These are phyloP conservation scores for Jatropha curcas DNA, from an alignment of 345 rosid genomes.

Conservation along the genomic window DNA sequence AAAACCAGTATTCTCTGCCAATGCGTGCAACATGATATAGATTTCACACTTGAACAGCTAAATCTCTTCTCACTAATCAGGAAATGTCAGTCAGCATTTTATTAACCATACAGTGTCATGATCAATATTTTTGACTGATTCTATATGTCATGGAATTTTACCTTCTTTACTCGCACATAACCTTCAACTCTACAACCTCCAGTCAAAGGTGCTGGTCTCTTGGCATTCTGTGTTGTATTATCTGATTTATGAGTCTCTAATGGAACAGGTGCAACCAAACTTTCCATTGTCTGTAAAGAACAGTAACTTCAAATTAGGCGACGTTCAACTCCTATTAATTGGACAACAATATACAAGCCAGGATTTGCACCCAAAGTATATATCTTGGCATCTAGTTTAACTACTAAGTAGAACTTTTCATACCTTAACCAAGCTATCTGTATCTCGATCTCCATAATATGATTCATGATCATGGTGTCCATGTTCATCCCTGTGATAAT, in stretches of 20 bases:
- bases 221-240: slow-evolving; percentile 36
- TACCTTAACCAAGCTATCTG: slow-evolving; percentile 93
- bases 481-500: slow-evolving; percentile 69
- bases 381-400: background rate
- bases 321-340: background rate
- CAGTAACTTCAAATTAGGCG: slow-evolving; percentile 16
- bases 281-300: slow-evolving; percentile 66
- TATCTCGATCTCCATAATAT: slow-evolving; percentile 98
- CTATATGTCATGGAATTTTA: slow-evolving; percentile 20
- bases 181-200: slow-evolving; percentile 99
- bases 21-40: background rate
- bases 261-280: slow-evolving; percentile 64
- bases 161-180: slow-evolving; percentile 95
- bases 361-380: slow-evolving; percentile 9
- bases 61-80: background rate
- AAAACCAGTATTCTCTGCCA: background rate
- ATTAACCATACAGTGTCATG: background rate
- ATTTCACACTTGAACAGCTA: background rate
- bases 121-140: background rate
- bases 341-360: background rate
- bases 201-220: slow-evolving; percentile 79
- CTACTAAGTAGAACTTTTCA: slow-evolving; percentile 7
- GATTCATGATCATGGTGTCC: slow-evolving; percentile 97
- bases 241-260: slow-evolving; percentile 56
- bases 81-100: background rate